Base-by-base conservation (phyloP, 1,284 basidiomycete species). In the Athelia sp. region DNA sequence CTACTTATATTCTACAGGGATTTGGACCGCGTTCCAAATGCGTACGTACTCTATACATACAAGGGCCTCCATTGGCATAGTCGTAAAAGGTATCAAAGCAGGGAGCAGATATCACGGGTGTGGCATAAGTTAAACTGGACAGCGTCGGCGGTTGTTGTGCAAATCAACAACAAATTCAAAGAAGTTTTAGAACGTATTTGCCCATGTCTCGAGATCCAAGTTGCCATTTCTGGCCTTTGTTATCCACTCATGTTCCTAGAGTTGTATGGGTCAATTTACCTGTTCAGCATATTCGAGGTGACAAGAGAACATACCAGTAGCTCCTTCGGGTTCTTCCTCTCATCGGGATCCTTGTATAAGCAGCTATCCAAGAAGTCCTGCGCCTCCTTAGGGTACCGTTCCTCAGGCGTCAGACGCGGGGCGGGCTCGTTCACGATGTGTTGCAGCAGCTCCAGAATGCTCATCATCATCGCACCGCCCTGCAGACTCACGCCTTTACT, bases 381-480 rank as follows among this genome's bases (percentile, higher is more conserved):
- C 2, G 90, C 89, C 58, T 82, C 76, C 47, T 65, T 67, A 4
- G 82, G 82, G 71, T 87, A 93, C 56, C 84, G 76, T 24, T 82
- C 82, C 46, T 83, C 79, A 0, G 82, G 77, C 14, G 81, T 81
- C 50, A 98, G 68, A 58, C 81, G 73, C 24, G 94, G 94, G 24
- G 94, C 92, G 17, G 94, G 92, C 67, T 98, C 94, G 60, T 96
- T 94, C 52, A 99, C 97, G 60, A 99, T 98, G 62, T 98, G 93
- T 62, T 99, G 96, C 61, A 99, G 75, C 32, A 99, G 70, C 69
- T 99, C 96, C 43, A 99, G 77, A 62, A 99, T 99, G 56, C 88
- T 92, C 92, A 99, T 96, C 57, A 93, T 94, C 82, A 90, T 90
- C 13, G 87, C 88, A 3, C 90, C 90, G 34, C 93, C 93, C 62